These are phyloP conservation scores for Cyathus striatus DNA, from an alignment of 768 basidiomycete species.

Conservation along the genomic window DNA sequence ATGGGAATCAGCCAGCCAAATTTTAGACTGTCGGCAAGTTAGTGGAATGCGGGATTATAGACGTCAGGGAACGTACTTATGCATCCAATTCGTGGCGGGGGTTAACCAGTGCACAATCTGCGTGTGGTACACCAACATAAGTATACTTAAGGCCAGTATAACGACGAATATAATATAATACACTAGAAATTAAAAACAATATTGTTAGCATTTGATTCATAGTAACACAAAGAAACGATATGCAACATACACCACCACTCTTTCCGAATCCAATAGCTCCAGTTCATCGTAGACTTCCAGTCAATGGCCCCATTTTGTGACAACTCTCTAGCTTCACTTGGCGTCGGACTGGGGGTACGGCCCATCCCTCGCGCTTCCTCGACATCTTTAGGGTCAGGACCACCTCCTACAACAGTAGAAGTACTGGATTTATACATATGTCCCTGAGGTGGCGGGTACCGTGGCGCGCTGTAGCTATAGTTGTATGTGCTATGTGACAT, in stretches of 20 bases:
- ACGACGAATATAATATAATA: conserved; percentile 48
- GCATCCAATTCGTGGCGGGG: conserved; percentile 62
- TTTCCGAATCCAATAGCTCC: conserved; percentile 48
- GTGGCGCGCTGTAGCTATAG: too few species aligned
- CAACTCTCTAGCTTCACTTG: conserved; percentile 49
- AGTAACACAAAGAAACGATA: neutral
- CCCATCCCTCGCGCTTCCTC: neutral
- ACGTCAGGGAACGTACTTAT: conserved; percentile 37
- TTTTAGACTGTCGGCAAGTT: conserved; percentile 29
- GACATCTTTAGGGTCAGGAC: neutral
- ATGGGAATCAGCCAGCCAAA: conserved; percentile 79
- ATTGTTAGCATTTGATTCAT: neutral
- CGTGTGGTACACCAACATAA: conserved; percentile 59
- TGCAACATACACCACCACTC: conserved; percentile 52
- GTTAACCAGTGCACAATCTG: conserved; percentile 70
- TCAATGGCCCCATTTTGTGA: conserved; percentile 37
- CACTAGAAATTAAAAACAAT: conserved; percentile 31
- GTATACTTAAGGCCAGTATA: conserved; percentile 39
- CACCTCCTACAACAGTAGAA: too few species aligned
- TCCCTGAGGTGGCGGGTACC: too few species aligned
- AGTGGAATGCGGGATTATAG: conserved; percentile 2
- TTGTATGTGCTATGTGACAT: too few species aligned
- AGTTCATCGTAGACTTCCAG: conserved; percentile 35
- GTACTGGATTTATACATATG: too few species aligned
- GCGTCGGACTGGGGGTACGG: conserved; percentile 62